Conservation (phyloP, 345 rosid genomes). For the Turnera subulata region DNA sequence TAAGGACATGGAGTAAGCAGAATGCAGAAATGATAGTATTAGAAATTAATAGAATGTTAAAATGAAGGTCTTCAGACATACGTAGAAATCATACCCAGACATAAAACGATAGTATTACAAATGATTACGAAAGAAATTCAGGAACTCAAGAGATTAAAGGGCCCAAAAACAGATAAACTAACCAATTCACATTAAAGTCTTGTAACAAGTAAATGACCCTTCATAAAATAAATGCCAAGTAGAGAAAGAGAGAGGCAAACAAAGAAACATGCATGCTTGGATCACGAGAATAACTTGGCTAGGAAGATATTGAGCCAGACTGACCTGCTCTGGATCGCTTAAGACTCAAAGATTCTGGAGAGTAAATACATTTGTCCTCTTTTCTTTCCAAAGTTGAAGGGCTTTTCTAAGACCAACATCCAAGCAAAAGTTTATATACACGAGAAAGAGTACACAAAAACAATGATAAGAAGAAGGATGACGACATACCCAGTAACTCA, state of each 20-base stretch:
- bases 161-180: neutral
- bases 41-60: too few species aligned
- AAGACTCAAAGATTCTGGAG: slow-evolving; percentile 39
- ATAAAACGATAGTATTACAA: neutral
- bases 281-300: too few species aligned
- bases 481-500: neutral
- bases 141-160: too few species aligned
- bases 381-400: slow-evolving; percentile 9
- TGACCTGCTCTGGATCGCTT: slow-evolving; percentile 61
- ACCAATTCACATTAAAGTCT: neutral
- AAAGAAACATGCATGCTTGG: neutral
- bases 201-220: neutral
- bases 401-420: too few species aligned
- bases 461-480: neutral
- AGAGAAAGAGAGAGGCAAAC: neutral
- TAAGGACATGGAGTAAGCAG: too few species aligned
- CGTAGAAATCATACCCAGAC: neutral
- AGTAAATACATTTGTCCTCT: slow-evolving; percentile 12
- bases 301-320: too few species aligned
- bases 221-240: neutral
- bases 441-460: neutral
- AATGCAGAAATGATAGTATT: neutral
- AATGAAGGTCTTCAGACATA: too few species aligned
- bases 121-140: neutral
- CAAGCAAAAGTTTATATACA: too few species aligned